phyloP scores from a whole-genome alignment of 306 rosid genomes.

The Rosa chinensis region DNA sequence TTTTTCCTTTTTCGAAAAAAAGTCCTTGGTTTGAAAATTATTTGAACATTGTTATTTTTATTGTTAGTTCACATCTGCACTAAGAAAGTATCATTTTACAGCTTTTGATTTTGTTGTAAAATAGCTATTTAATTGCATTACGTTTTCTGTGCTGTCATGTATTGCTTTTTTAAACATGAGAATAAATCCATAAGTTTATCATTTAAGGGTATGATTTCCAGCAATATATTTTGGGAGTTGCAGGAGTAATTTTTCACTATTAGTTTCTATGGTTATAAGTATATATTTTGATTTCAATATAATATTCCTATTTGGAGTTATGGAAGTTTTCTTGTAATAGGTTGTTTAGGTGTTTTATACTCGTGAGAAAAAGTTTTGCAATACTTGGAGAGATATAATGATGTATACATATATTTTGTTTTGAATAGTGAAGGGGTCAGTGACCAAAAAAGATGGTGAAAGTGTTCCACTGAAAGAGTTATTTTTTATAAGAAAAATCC shows the following conservation, averaged over 20 bases:
- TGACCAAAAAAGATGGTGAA: background rate
- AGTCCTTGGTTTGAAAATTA: too few species aligned
- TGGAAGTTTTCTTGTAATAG: background rate
- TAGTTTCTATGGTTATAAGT: background rate
- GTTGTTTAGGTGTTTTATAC: background rate
- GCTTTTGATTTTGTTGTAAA: background rate
- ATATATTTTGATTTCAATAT: background rate
- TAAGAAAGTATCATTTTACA: background rate
- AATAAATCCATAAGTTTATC: background rate
- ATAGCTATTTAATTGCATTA: background rate
- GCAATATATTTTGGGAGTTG: background rate
- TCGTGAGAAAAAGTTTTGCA: background rate
- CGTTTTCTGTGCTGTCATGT: background rate
- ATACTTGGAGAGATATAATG: background rate
- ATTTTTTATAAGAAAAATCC: background rate
- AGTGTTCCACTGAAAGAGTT: background rate
- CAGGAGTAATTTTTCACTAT: background rate
- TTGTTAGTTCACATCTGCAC: background rate
- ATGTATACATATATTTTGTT: background rate
- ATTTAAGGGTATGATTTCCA: background rate
- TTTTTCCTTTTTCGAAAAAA: background rate
- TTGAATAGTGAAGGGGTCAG: background rate
- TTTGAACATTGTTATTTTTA: background rate
- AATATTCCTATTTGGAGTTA: background rate
- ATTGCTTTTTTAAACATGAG: background rate